phyloP scores from a whole-genome alignment of 495 filamentous ascomycete species.

The Trichoderma gamsii region DNA sequence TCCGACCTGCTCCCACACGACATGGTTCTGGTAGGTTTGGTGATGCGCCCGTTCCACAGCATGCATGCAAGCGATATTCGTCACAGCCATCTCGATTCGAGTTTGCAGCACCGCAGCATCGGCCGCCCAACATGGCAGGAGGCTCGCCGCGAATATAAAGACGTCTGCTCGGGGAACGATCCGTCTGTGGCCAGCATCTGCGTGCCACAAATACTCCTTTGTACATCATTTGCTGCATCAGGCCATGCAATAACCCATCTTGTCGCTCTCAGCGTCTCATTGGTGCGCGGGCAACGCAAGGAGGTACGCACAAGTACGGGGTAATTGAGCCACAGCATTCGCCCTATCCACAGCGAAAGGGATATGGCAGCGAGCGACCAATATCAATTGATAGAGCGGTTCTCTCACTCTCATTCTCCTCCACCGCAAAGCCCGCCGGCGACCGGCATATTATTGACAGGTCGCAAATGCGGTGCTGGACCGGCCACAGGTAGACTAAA shows the following conservation, averaged over 20 bases:
- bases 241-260: not conserved
- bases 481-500: no score
- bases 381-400: not conserved
- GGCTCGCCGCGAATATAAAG: not conserved
- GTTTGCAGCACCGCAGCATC: not conserved
- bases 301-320: not conserved
- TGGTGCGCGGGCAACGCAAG: not conserved
- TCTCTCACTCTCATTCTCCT: not conserved
- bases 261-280: not conserved
- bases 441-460: not conserved
- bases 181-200: not conserved
- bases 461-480: not conserved
- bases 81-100: not conserved
- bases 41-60: slow-evolving; percentile 7
- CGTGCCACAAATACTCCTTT: not conserved
- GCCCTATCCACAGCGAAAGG: not conserved
- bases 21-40: slow-evolving; percentile 2
- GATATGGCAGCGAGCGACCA: not conserved
- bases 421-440: not conserved
- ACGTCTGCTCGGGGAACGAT: not conserved
- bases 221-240: slow-evolving; percentile 5
- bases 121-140: slow-evolving; percentile 4
- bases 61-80: slow-evolving; percentile 3
- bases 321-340: not conserved
- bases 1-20: not conserved